Base-by-base conservation (phyloP, 495 filamentous ascomycete genomes). In the Aspergillus carlsbadensis region DNA sequence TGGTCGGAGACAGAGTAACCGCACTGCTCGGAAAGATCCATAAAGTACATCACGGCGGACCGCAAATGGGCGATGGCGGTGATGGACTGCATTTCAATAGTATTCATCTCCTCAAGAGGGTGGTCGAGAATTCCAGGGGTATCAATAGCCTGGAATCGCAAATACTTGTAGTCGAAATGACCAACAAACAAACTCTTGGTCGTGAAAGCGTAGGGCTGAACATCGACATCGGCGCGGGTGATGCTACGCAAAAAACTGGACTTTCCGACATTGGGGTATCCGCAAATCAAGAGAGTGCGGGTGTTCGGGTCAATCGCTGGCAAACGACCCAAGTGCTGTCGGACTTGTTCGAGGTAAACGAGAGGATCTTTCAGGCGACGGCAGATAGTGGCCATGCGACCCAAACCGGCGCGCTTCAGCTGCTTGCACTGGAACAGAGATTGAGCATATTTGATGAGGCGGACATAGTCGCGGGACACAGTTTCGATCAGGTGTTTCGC, bases 101-200 rank as follows among this genome's bases (percentile, higher is more conserved):
- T 97, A 76, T 98, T 98, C 94, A 98, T 98, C 76, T 98, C 94
- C 74, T 98, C 95, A 10, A 98, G 81, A 13, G 94, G 95, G 70
- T 98, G 95, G 67, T 98, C 94, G 54, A 98, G 79, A 68, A 98
- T 96, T 72, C 94, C 94, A 11, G 93, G 93, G 60, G 82, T 96
- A 82, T 83, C 90, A 71, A 90, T 94, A 62, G 84, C 88, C 71
- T 94, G 90, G 78, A 96, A 96, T 44, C 92, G 87, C 43, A 96
- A 81, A 75, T 96, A 98, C 70, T 96, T 96, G 81, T 97, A 98
- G 78, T 98, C 94, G 65, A 98, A 96, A 70, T 98, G 94, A 41
- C 94, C 94, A 17, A 98, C 95, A 65, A 97, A 98, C 66, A 98
- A 79, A 64, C 86, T 90, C 80, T 98, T 98, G 13, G 94, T 98